Evolutionary conservation across 2,329 filamentous ascomycete species (phyloP), one percentile per base, ranked within the genome.

Genomic region (Nothopassalora personata): DNA sequence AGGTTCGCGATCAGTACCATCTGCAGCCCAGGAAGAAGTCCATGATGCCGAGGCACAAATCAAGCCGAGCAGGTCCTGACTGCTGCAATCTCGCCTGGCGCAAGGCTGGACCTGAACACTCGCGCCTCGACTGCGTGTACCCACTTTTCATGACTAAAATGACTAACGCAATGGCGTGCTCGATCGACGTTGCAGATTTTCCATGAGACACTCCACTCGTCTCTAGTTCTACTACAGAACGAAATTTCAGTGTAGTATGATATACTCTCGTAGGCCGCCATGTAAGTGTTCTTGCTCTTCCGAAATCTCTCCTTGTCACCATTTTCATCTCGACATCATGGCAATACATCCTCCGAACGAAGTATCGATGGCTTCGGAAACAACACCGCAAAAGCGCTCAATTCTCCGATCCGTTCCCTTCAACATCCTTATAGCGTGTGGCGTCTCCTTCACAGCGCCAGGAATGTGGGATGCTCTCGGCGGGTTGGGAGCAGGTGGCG

Each of bases 391-490:
- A n/a, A 56, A 36, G 51, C 56, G 52, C 27, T 60, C 57, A 8
- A 49, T 59, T 6, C 61, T 56, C 45, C 61, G 59, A 33, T 60
- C 59, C 2, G 56, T 57, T 4, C 61, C 62, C 4, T 66, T 66
- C 36, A 60, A 66, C 52, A 64, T 66, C 34, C n/a, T 61, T 23
- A 58, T 66, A 23, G 64, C 60, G 5, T 61, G 61, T 48, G 58
- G 57, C 19, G 59, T 61, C 11, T 60, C 62, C 6, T 66, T 66
- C 57, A 64, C 60, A 19, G 62, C 64, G n/a, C 46, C 46, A 30
- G 46, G 46, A 18, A 49, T 49, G 46, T 49, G 46, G 46, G 46
- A 49, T 49, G 46, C 46, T 19, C 28, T 49, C 19, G 46, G 46
- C 10, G 46, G 46, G 3, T 9, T 49, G n/a, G 46, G 46, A 49